Percentiles rank a stretch among this genome's conserved stretches.
Conservation (phyloP, 2,329 filamentous ascomycete species). For the Phoma sp. region DNA sequence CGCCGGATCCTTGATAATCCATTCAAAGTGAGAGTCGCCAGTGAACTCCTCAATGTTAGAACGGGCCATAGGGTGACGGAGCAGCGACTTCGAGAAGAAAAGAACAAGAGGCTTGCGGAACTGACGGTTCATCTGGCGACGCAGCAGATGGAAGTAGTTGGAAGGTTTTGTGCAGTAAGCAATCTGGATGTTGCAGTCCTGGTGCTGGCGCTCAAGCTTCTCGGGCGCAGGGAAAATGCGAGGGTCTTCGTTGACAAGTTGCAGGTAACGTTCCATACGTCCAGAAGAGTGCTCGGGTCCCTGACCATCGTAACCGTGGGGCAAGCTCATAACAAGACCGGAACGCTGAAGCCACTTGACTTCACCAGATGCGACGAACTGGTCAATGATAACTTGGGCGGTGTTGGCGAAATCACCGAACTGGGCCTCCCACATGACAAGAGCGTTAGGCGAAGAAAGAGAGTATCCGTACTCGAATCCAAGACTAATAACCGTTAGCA, state of each 20-base stretch:
- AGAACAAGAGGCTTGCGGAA: slow-evolving; percentile 98
- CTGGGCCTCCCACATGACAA: slow-evolving; percentile 99
- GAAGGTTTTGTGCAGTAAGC: slow-evolving; percentile 95
- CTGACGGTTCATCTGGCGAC: slow-evolving; percentile 97
- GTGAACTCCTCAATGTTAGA: slow-evolving; percentile 91
- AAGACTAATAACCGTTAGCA: slow-evolving; percentile 62
- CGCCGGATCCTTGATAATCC: slow-evolving; percentile 91
- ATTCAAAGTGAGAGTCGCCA: slow-evolving; percentile 90
- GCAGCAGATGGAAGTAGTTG: slow-evolving; percentile 95
- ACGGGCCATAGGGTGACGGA: slow-evolving; percentile 91
- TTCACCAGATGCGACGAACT: slow-evolving; percentile 97
- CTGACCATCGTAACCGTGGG: slow-evolving; percentile 97
- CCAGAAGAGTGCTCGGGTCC: slow-evolving; percentile 98
- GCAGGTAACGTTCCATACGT: slow-evolving; percentile 94
- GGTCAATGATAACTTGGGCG: slow-evolving; percentile 97
- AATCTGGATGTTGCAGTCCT: slow-evolving; percentile 99
- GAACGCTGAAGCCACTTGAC: slow-evolving; percentile 99
- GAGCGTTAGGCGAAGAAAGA: slow-evolving; percentile 90
- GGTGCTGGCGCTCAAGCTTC: slow-evolving; percentile 94
- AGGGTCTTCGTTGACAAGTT: slow-evolving; percentile 96
- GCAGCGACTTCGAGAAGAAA: slow-evolving; percentile 97
- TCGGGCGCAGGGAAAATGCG: slow-evolving; percentile 87
- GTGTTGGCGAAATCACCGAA: slow-evolving; percentile 99
- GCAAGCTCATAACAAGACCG: slow-evolving; percentile 92
- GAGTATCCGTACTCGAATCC: slow-evolving; percentile 99